phyloP scores from a whole-genome alignment of 805 yeast species.

The Metschnikowia arizonensis region DNA sequence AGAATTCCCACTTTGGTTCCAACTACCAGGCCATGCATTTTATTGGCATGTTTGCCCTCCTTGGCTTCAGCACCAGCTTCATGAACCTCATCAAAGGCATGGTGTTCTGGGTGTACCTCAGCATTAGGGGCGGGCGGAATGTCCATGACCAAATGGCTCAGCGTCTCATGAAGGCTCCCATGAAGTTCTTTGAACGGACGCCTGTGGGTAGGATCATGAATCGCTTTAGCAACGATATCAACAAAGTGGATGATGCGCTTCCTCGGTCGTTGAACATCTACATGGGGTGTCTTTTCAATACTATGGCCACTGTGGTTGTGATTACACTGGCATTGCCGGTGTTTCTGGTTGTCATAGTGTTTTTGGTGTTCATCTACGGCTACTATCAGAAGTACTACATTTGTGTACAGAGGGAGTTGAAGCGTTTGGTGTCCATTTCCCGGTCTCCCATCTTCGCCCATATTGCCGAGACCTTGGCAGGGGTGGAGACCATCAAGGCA shows the following conservation, averaged over 20 bases:
- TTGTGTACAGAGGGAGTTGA: constrained; percentile 71
- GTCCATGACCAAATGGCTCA: constrained; percentile 56
- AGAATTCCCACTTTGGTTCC: constrained; percentile 35
- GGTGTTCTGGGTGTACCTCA: constrained; percentile 48
- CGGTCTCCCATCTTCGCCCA: constrained; percentile 54
- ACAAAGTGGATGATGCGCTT: constrained; percentile 50
- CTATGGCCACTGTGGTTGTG: constrained; percentile 47
- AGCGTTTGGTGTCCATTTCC: constrained; percentile 62
- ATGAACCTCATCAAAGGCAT: constrained; percentile 45
- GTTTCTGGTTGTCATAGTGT: constrained; percentile 44
- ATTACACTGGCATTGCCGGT: constrained; percentile 54
- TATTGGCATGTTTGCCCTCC: constrained; percentile 50
- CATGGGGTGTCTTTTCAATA: constrained; percentile 41
- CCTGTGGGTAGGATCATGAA: constrained; percentile 65
- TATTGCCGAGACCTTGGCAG: constrained; percentile 74
- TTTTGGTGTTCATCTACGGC: constrained; percentile 53
- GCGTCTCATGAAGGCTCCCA: constrained; percentile 54
- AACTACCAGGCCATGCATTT: constrained; percentile 44
- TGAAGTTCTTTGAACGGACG: constrained; percentile 65
- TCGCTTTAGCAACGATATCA: constrained; percentile 61
- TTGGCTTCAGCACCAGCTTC: constrained; percentile 52
- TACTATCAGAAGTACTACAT: constrained; percentile 73
- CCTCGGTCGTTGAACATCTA: constrained; percentile 53
- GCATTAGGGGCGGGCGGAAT: constrained; percentile 51
- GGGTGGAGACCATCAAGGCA: constrained; percentile 75